Base-by-base conservation (phyloP, 2,329 filamentous ascomycete species). In the Cladophialophora bantiana region DNA sequence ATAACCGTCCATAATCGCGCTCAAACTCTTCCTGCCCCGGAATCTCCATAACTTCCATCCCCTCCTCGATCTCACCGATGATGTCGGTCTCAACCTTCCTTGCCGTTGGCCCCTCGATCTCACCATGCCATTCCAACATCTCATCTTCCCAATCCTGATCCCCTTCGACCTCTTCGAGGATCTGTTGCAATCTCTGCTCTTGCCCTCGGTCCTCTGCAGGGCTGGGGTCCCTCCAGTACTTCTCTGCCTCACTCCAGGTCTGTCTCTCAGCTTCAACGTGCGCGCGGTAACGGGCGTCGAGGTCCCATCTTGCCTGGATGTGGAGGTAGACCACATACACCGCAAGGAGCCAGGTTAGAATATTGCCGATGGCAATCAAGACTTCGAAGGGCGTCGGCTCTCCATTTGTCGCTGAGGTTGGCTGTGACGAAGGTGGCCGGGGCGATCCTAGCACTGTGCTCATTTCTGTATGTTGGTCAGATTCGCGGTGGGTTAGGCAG, bases 321-420 rank as follows among this genome's bases (percentile, higher is more conserved):
- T 20, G 45, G 26, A 59, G 45, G 56, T 62, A 64, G 6, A 68
- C 42, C 10, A 63, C 42, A 40, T 53, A 57, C n/a, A 26, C 56
- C 35, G 59, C 59, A 9, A 66, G 31, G 7, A 66, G 52, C 67
- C 67, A 68, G 34, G 60, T 54, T 9, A 66, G 10, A 31, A 54
- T 61, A 53, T 68, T 68, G 35, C 34, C 56, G 34, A 64, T 32
- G 40, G 63, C 67, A 48, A 66, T 55, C 15, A 66, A 35, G 50
- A 62, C 35, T 38, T 68, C 56, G 56, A 63, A 50, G 45, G 45
- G 45, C 20, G 18, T 50, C 10, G 45, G 45, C 45, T 26, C 45
- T 50, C 6, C 9, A 50, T 50, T 50, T 50, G 45, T 3, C 18
- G 7, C 6, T 26, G 18, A 10, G 45, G 9, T 31, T 50, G 45